phyloP scores from a whole-genome alignment of 306 rosid species.

The Quercus parvula region DNA sequence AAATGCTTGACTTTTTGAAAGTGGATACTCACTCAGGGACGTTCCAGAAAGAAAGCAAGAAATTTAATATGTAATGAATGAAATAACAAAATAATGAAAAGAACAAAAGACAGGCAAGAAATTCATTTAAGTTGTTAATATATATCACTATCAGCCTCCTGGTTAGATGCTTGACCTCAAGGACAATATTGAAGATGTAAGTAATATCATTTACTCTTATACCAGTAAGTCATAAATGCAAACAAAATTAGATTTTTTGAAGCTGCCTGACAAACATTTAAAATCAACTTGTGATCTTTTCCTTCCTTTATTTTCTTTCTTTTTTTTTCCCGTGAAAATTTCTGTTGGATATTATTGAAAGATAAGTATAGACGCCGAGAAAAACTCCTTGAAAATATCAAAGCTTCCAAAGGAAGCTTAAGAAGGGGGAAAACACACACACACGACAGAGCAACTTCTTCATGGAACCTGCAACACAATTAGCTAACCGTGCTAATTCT shows the following conservation, averaged over 20 bases:
- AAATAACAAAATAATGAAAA: background rate
- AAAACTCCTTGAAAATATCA: background rate
- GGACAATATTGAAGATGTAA: background rate
- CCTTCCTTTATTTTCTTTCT: background rate
- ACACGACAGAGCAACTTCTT: background rate
- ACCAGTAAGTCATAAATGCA: background rate
- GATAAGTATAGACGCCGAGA: background rate
- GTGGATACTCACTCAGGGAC: background rate
- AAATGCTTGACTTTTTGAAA: background rate
- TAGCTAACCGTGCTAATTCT: background rate
- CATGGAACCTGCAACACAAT: background rate
- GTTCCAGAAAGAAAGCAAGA: background rate
- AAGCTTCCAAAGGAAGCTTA: background rate
- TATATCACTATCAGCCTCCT: background rate
- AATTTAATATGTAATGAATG: background rate
- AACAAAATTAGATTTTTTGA: background rate
- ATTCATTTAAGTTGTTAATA: background rate
- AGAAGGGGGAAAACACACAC: background rate
- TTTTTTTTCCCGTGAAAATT: background rate
- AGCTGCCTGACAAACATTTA: background rate
- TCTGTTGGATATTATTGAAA: background rate
- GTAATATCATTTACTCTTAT: background rate
- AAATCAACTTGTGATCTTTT: background rate
- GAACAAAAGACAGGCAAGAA: background rate
- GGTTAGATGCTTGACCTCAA: background rate